Percentiles rank a stretch among this genome's conserved stretches.
These are phyloP conservation scores for Zasmidium angulare DNA, from an alignment of 2,329 filamentous ascomycete species.

Conservation along the genomic window DNA sequence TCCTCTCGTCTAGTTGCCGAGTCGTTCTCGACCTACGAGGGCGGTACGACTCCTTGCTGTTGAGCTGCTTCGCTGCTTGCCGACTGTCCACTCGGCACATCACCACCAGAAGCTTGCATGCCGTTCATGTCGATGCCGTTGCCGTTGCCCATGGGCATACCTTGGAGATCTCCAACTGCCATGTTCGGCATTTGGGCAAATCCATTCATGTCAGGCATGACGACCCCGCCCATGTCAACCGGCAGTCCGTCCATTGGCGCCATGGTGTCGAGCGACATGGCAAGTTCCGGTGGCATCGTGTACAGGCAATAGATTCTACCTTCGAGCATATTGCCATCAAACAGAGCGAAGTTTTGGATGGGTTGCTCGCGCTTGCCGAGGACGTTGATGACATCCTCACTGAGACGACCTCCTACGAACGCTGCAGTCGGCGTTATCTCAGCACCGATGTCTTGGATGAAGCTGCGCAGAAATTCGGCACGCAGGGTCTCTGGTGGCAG, in stretches of 20 bases:
- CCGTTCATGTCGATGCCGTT: background rate
- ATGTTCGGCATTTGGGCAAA: constrained; percentile 1
- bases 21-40: background rate
- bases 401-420: constrained; percentile 83
- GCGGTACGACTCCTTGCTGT: background rate
- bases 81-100: background rate
- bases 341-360: constrained; percentile 90
- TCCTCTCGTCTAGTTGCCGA: background rate
- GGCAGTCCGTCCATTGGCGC: constrained; percentile 6
- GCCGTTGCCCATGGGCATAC: background rate
- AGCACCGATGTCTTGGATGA: constrained; percentile 80
- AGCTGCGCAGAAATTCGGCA: constrained; percentile 70
- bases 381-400: constrained; percentile 97
- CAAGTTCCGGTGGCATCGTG: constrained; percentile 30
- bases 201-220: constrained; percentile 9
- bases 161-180: background rate
- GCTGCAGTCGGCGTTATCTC: constrained; percentile 86
- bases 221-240: background rate
- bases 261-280: constrained; percentile 13
- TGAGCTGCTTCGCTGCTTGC: background rate
- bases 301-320: constrained; percentile 74
- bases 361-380: constrained; percentile 88
- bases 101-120: background rate
- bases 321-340: constrained; percentile 79
- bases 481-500: constrained; percentile 47